Evolutionary conservation across 1,284 basidiomycete species (phyloP), one percentile per base, ranked within the genome.

Genomic region (Puccinia coronata): DNA sequence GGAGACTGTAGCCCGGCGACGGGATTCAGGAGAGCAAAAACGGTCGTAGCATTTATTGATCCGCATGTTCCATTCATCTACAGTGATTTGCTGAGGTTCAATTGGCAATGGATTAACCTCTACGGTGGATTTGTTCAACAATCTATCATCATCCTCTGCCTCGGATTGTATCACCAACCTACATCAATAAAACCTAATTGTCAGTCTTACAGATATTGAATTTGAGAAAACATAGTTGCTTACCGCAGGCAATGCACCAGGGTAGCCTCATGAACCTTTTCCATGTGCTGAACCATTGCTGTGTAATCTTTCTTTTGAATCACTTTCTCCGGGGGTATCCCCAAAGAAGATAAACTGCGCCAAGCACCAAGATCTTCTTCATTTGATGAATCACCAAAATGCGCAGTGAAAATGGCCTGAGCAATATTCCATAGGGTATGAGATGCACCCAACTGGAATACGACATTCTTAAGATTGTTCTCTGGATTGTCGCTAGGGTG

Each of bases 351-450:
- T 20, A 61, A 61, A 14, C 8, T 31, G 25, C 34, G 57, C 57
- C 57, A 61, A 9, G 57, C 57, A 18, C 57, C 57, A 5, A 61
- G 4, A 25, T 61, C 57, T 5, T 61, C 12, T 4, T 57, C 23
- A 23, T 6, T 57, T 8, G 5, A 36, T 23, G n/a, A n/a, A 36
- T 61, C 57, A 36, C 57, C 57, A 28, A 61, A 61, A 36, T 61
- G 57, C 3, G 25, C 31, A 61, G 11, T 18, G n/a, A 28, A 36
- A 11, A 61, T 61, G 2, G 5, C 14, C 57, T 61, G 57, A 14
- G 57, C 25, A 14, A 61, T 61, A 20, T 61, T 61, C 57, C 57
- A 61, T 11, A 61, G 25, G 5, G 57, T 61, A 61, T 61, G 57
- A 5, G 57, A 61, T 18, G 57, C 57, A 3, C 57, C 57, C 12